Conservation (phyloP, 306 rosid genomes). For the Castanea crenata region DNA sequence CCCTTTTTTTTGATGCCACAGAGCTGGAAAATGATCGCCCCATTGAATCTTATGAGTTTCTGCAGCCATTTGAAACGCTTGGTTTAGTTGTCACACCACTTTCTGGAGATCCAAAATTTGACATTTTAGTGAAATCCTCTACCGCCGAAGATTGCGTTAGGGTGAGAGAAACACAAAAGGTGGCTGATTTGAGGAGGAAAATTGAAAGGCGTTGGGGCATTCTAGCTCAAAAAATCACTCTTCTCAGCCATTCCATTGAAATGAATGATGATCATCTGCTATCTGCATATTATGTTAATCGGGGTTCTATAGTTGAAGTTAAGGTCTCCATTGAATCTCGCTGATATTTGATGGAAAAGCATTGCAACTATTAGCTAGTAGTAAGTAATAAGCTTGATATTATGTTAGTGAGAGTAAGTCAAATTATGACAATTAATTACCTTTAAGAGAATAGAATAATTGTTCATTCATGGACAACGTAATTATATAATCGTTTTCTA, state of each 20-base stretch:
- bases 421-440: neutral
- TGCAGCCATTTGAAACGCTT: neutral
- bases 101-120: slow-evolving; percentile 3
- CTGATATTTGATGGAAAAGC: slow-evolving; percentile 5
- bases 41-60: neutral
- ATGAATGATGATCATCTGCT: slow-evolving; percentile 23
- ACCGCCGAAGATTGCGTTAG: slow-evolving; percentile 22
- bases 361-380: too few species aligned
- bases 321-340: slow-evolving; percentile 8
- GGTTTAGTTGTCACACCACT: slow-evolving; percentile 22
- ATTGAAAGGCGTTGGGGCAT: slow-evolving; percentile 31
- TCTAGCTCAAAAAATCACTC: neutral
- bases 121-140: neutral
- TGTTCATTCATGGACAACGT: neutral
- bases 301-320: slow-evolving; percentile 21
- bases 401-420: slow-evolving; percentile 24
- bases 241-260: neutral
- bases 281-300: slow-evolving; percentile 30
- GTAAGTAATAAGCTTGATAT: neutral
- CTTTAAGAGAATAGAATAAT: neutral
- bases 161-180: slow-evolving; percentile 31
- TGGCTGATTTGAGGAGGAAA: slow-evolving; percentile 12
- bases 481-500: neutral
- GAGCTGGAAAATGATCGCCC: neutral
- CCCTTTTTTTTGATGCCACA: slow-evolving; percentile 12